Evolutionary conservation across 345 rosid species (phyloP), one percentile per base, ranked within the genome.

Genomic region (Combretum micranthum): DNA sequence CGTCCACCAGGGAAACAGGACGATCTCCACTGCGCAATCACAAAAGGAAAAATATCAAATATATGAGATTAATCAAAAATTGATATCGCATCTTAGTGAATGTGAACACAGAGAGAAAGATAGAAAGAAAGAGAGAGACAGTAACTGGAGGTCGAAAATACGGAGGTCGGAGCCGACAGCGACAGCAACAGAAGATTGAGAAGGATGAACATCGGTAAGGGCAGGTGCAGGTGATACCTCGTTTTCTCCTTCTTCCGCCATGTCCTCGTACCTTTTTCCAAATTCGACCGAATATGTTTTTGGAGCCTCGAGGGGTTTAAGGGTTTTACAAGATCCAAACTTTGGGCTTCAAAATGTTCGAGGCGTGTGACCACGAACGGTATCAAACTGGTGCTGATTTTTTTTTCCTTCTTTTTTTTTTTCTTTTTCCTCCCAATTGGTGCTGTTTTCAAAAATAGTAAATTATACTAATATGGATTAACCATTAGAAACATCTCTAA

Each of bases 91-190:
- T 20, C 12, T 51, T 54, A 1, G 15, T 55, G 12, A 14, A 60
- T 19, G 14, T 39, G 20, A 50, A 49, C 9, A 15, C 7, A 19
- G 39, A 57, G 25, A 44, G 39, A 45, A 20, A 18, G 47, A 19
- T 13, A 57, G 16, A 55, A 55, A 13, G 17, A 46, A 12, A 22
- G 50, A 8, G 17, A 42, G 20, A 55, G 26, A n/a, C 44, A 63
- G 81, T 64, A 68, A 89, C 96, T 52, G 69, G 63, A 89, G 84
- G 66, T 89, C 80, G 72, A 82, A 87, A 53, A 83, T 73, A 54
- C 94, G 96, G 64, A 93, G 96, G 76, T 87, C 95, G 17, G 87
- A 76, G 3, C 95, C 96, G 54, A 87, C 85, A 15, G 96, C 72
- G 46, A 93, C 87, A 8, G 81, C 80, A 10, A 89, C 83, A 0